Percentiles rank a stretch among this genome's conserved stretches.
Evolutionary conservation across 2,329 filamentous ascomycete genomes (phyloP).

Genomic region (Cercospora sp.): DNA sequence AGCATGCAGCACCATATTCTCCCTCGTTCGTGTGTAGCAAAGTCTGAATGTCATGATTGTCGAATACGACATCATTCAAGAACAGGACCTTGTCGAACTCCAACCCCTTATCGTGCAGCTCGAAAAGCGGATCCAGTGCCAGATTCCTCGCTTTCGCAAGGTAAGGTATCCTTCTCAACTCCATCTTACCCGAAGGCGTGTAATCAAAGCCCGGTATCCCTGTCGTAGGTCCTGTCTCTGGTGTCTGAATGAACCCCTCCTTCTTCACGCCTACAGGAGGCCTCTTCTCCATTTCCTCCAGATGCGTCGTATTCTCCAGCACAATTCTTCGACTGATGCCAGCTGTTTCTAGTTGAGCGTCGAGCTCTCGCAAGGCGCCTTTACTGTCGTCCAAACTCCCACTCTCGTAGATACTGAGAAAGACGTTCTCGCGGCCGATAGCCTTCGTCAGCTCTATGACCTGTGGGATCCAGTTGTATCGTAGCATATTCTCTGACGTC

Average conservation of each 20-base stretch:
- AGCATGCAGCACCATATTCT: conserved; percentile 63
- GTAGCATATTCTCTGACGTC: conserved; percentile 63
- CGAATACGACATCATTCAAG: conserved; percentile 65
- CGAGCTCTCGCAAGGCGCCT: conserved; percentile 59
- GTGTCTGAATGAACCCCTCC: conserved; percentile 66
- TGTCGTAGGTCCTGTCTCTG: conserved; percentile 33
- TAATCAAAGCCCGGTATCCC: conserved; percentile 13
- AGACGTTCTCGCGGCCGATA: conserved; percentile 66
- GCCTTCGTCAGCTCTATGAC: conserved; percentile 58
- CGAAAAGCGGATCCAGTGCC: conserved; percentile 60
- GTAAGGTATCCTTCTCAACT: conserved; percentile 68
- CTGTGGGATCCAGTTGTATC: conserved; percentile 63
- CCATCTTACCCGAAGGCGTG: conserved; percentile 46
- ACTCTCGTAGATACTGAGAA: conserved; percentile 67
- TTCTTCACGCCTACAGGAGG: conserved; percentile 41
- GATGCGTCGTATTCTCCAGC: conserved; percentile 60
- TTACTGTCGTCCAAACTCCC: conserved; percentile 71
- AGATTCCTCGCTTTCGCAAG: conserved; percentile 65
- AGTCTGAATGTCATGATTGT: conserved; percentile 56
- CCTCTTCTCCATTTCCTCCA: conserved; percentile 54
- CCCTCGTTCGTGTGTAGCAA: conserved; percentile 60
- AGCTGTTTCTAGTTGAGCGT: conserved; percentile 53
- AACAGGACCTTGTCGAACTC: conserved; percentile 62
- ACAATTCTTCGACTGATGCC: conserved; percentile 59
- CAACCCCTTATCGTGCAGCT: conserved; percentile 53